These are phyloP conservation scores for Argentina anserina DNA, from an alignment of 306 rosid genomes.

Conservation along the genomic window DNA sequence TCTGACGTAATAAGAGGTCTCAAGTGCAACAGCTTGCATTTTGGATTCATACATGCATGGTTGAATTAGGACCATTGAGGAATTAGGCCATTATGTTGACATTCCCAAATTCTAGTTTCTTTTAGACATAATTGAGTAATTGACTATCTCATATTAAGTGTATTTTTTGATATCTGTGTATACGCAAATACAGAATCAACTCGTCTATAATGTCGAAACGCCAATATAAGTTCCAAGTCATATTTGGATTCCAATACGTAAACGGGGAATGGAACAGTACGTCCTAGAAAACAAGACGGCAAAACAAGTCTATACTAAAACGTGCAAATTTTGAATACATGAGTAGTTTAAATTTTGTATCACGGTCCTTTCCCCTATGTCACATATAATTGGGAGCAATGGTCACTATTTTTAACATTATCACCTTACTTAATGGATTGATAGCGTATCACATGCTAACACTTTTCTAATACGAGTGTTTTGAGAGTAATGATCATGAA, in stretches of 20 bases:
- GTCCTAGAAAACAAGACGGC: not conserved
- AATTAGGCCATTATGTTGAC: not conserved
- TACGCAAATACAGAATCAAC: not conserved
- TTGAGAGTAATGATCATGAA: no score
- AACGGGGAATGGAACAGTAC: not conserved
- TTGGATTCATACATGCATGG: not conserved
- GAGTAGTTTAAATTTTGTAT: not conserved
- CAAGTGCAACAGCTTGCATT: not conserved
- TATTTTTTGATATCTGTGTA: no score
- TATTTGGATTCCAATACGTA: not conserved
- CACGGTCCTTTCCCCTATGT: not conserved
- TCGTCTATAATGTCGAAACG: not conserved
- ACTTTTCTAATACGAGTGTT: not conserved
- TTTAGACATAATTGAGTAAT: not conserved
- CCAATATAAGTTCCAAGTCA: not conserved
- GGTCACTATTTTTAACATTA: not conserved
- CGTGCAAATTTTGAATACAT: not conserved
- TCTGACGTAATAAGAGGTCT: not conserved
- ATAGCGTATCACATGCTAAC: not conserved
- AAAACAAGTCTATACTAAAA: not conserved
- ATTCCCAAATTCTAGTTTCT: not conserved
- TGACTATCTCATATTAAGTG: not conserved
- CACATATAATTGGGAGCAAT: not conserved
- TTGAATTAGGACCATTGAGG: not conserved
- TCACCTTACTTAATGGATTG: not conserved